A percentile compares a stretch with the other conserved stretches of the same genome.
phyloP scores from a whole-genome alignment of 495 filamentous ascomycete species.

The Hypoxylon fragiforme region DNA sequence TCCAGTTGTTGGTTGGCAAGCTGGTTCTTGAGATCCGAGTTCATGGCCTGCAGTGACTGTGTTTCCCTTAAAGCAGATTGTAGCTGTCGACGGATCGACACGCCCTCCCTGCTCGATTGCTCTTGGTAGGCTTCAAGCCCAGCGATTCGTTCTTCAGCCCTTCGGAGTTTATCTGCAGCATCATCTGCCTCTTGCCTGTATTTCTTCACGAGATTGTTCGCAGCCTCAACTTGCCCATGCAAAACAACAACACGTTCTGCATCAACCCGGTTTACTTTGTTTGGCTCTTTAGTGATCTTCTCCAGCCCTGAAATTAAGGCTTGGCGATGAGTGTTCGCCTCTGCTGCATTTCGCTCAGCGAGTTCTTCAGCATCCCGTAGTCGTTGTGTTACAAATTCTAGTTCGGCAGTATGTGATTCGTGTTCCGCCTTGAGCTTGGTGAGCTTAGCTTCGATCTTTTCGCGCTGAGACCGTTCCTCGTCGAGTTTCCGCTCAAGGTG shows the following conservation, averaged over 20 bases:
- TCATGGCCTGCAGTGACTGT: conserved; percentile 73
- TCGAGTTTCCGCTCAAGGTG: conserved; percentile 81
- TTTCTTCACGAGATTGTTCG: conserved; percentile 77
- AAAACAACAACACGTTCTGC: conserved; percentile 78
- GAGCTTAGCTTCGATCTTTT: conserved; percentile 78
- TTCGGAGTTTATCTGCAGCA: conserved; percentile 83
- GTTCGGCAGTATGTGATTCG: conserved; percentile 78
- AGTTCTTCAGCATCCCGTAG: conserved; percentile 87
- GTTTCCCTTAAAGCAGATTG: conserved; percentile 80
- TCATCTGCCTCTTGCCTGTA: conserved; percentile 89
- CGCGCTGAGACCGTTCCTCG: conserved; percentile 77
- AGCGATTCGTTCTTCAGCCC: conserved; percentile 93
- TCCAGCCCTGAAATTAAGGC: conserved; percentile 83
- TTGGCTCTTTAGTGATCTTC: conserved; percentile 61
- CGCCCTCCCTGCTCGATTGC: conserved; percentile 88
- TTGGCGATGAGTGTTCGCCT: conserved; percentile 82
- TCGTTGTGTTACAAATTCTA: conserved; percentile 72
- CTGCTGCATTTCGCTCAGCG: conserved; percentile 81
- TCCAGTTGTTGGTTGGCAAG: conserved; percentile 84
- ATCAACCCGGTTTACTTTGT: conserved; percentile 56
- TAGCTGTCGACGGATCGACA: conserved; percentile 85
- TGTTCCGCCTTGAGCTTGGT: conserved; percentile 80
- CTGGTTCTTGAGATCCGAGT: conserved; percentile 75
- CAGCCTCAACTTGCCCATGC: conserved; percentile 75
- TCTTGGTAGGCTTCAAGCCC: conserved; percentile 96